Evolutionary conservation across 164 flowering plant species (phyloP).

Genomic region (Tetracentron sinense): DNA sequence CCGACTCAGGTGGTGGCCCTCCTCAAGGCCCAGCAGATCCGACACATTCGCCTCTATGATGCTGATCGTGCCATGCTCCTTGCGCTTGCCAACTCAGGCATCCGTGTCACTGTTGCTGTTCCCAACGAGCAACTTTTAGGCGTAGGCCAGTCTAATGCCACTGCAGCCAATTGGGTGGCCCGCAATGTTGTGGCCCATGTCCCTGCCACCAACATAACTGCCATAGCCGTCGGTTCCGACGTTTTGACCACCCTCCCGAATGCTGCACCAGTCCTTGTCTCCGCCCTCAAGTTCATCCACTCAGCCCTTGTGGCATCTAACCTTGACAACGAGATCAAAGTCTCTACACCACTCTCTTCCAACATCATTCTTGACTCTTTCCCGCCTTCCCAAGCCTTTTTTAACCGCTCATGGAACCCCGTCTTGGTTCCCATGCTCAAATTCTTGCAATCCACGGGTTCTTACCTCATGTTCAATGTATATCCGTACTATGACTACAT

Average conservation of each 20-base stretch:
- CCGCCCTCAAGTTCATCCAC: constrained; percentile 65
- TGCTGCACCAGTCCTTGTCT: constrained; percentile 79
- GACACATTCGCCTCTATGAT: constrained; percentile 68
- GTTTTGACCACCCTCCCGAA: constrained; percentile 70
- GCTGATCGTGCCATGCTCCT: constrained; percentile 75
- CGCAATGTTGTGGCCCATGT: constrained; percentile 64
- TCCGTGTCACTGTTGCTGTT: constrained; percentile 57
- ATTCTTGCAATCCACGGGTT: constrained; percentile 65
- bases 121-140: constrained; percentile 80
- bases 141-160: constrained; percentile 85
- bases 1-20: constrained; percentile 87
- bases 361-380: constrained; percentile 78
- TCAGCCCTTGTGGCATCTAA: constrained; percentile 77
- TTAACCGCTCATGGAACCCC: constrained; percentile 69
- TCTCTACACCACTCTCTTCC: constrained; percentile 78
- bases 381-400: constrained; percentile 90
- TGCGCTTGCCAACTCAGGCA: constrained; percentile 79
- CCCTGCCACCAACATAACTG: constrained; percentile 81
- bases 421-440: constrained; percentile 65
- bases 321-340: constrained; percentile 64
- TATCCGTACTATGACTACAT: constrained; percentile 87
- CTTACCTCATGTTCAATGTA: constrained; percentile 76
- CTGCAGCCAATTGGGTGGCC: constrained; percentile 88
- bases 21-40: constrained; percentile 75
- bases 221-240: constrained; percentile 84